These are phyloP conservation scores for Russula foetens DNA, from an alignment of 768 basidiomycete genomes.

Conservation along the genomic window DNA sequence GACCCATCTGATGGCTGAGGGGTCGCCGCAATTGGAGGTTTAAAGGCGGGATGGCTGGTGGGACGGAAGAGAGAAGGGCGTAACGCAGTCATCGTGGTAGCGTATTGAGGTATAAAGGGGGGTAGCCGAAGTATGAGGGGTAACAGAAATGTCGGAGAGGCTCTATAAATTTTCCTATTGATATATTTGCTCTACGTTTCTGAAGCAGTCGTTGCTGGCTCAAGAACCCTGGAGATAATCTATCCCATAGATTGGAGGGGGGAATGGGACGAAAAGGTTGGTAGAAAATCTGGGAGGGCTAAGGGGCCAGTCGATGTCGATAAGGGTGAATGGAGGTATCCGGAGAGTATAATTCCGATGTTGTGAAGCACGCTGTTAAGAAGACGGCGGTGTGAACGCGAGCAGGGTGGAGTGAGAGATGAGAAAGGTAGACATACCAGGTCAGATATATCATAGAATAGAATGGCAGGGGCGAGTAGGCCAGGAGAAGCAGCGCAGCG, in stretches of 20 bases:
- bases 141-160: slow-evolving; percentile 12
- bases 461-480: slow-evolving; percentile 10
- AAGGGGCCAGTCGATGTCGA: slow-evolving; percentile 78
- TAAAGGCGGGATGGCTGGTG: slow-evolving; percentile 55
- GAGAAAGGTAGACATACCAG: slow-evolving; percentile 12
- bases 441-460: slow-evolving; percentile 23
- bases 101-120: slow-evolving; percentile 14
- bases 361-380: slow-evolving; percentile 24
- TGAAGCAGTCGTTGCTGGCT: slow-evolving; percentile 37
- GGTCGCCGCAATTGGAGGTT: slow-evolving; percentile 36
- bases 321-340: slow-evolving; percentile 46
- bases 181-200: slow-evolving; percentile 20
- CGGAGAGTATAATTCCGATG: slow-evolving; percentile 49
- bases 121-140: no score
- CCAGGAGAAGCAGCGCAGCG: not conserved
- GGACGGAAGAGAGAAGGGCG: slow-evolving; percentile 63
- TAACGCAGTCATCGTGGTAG: slow-evolving; percentile 50
- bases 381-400: not conserved
- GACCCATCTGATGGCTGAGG: slow-evolving; percentile 31
- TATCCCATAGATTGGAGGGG: slow-evolving; percentile 36
- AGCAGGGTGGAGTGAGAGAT: not conserved
- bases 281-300: slow-evolving; percentile 29
- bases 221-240: slow-evolving; percentile 25
- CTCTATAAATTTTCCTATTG: slow-evolving; percentile 14
- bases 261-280: slow-evolving; percentile 1